phyloP scores from a whole-genome alignment of 495 filamentous ascomycete species.

The Niebla homalea region DNA sequence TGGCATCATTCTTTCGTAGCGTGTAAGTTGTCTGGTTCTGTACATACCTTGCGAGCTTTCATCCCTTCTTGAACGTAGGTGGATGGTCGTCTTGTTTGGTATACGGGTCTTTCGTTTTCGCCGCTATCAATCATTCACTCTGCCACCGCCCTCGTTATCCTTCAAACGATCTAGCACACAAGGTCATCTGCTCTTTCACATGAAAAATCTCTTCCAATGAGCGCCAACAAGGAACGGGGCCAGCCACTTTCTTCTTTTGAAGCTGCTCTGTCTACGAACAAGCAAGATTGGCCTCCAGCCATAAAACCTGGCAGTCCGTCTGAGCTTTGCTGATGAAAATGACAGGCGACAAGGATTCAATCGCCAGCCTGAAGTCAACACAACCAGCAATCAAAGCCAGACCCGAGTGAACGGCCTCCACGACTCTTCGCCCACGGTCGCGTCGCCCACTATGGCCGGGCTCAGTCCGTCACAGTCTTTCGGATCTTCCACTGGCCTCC shows the following conservation, averaged over 20 bases:
- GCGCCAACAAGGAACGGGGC: no score
- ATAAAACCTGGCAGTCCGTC: neutral
- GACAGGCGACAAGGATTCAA: constrained; percentile 21
- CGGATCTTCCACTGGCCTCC: constrained; percentile 37
- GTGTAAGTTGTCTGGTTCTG: constrained; percentile 45
- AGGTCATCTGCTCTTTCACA: no score
- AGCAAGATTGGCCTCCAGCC: no score
- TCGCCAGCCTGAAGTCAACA: constrained; percentile 33
- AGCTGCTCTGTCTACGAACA: no score
- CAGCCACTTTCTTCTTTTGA: no score
- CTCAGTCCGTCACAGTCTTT: constrained; percentile 42
- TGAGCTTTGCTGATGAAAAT: neutral
- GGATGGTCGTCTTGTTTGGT: no score
- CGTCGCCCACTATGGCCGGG: constrained; percentile 33
- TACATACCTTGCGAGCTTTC: neutral
- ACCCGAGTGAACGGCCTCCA: constrained; percentile 35
- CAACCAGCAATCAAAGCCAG: constrained; percentile 32
- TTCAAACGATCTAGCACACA: no score
- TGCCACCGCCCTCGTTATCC: no score
- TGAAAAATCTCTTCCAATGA: no score
- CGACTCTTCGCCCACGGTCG: constrained; percentile 36
- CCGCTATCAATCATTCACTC: no score
- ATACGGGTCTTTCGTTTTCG: no score
- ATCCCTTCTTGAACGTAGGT: no score
- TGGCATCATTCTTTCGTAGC: constrained; percentile 69